A percentile compares a stretch with the other conserved stretches of the same genome.
Conservation (phyloP, 106 monocot species). For the Apostasia shenzhenica region DNA sequence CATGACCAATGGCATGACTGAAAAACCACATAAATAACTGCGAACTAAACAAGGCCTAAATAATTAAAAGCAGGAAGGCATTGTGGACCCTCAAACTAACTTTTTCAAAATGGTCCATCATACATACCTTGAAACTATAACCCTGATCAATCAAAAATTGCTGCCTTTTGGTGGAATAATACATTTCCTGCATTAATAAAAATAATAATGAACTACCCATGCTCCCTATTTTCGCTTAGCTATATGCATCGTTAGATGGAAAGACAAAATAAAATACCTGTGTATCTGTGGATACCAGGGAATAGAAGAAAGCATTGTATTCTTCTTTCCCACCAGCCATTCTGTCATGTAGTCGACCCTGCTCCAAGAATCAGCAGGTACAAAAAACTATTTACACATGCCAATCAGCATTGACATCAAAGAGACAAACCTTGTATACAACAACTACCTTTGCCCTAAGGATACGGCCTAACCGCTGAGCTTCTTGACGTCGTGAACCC, state of each 20-base stretch:
- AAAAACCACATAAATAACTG: too few relatives aligned
- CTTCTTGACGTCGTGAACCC: slow-evolving; percentile 98
- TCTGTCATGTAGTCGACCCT: slow-evolving; percentile 90
- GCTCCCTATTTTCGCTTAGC: too few relatives aligned
- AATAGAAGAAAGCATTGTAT: slow-evolving; percentile 99
- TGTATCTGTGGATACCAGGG: slow-evolving; percentile 95
- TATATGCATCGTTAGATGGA: too few relatives aligned
- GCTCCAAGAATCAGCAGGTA: neutral
- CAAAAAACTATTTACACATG: neutral
- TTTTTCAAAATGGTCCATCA: neutral
- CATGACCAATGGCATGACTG: too few relatives aligned
- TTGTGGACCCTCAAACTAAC: neutral
- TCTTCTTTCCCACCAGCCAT: slow-evolving; percentile 99
- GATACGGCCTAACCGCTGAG: slow-evolving; percentile 96
- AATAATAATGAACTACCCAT: neutral
- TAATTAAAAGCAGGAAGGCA: too few relatives aligned
- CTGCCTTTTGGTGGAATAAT: slow-evolving; percentile 97
- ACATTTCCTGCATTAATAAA: slow-evolving; percentile 73
- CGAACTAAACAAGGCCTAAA: too few relatives aligned
- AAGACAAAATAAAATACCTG: slow-evolving; percentile 34
- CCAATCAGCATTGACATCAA: neutral
- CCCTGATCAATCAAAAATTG: slow-evolving; percentile 99
- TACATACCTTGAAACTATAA: slow-evolving; percentile 88
- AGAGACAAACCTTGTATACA: neutral
- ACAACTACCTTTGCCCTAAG: slow-evolving; percentile 91